These are phyloP conservation scores for Colletotrichum higginsianum DNA, from an alignment of 2,329 filamentous ascomycete genomes.

Conservation along the genomic window DNA sequence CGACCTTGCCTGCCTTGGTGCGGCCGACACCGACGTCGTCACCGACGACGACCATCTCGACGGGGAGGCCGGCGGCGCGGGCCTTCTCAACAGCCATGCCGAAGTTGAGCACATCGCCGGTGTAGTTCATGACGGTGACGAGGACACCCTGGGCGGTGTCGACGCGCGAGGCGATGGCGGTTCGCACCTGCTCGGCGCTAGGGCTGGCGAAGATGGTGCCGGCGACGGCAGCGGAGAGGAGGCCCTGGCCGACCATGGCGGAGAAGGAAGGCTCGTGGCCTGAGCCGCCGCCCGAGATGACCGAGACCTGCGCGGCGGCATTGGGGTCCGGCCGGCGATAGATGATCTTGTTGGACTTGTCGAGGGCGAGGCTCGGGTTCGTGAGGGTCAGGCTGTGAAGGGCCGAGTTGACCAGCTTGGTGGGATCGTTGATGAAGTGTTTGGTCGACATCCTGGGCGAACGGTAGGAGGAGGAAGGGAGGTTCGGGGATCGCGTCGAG, in stretches of 20 bases:
- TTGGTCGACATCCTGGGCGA: slow-evolving; percentile 69
- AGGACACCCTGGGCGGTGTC: slow-evolving; percentile 81
- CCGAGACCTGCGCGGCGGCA: slow-evolving; percentile 73
- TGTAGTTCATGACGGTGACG: slow-evolving; percentile 97
- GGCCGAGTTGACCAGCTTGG: slow-evolving; percentile 82
- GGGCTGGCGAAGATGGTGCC: slow-evolving; percentile 88
- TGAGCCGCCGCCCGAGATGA: slow-evolving; percentile 89
- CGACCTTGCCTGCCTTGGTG: slow-evolving; percentile 88
- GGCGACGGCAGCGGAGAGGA: slow-evolving; percentile 82
- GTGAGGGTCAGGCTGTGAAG: slow-evolving; percentile 84
- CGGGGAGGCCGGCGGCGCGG: slow-evolving; percentile 80
- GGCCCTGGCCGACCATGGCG: slow-evolving; percentile 81
- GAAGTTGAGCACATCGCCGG: slow-evolving; percentile 91
- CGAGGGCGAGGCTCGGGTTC: slow-evolving; percentile 87
- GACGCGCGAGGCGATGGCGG: slow-evolving; percentile 69
- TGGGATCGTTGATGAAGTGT: slow-evolving; percentile 91
- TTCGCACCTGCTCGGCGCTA: slow-evolving; percentile 83
- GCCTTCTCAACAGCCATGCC: slow-evolving; percentile 95
- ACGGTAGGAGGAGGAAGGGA: no score
- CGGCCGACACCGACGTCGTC: slow-evolving; percentile 94
- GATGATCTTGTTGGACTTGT: slow-evolving; percentile 85
- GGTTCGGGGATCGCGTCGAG: background rate
- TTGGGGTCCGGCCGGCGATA: slow-evolving; percentile 74
- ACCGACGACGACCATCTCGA: slow-evolving; percentile 92
- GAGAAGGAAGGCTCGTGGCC: slow-evolving; percentile 88